A percentile compares a stretch with the other conserved stretches of the same genome.
Conservation (phyloP, 192 early-diverging fungal species). For the Backusella liffmaniae region DNA sequence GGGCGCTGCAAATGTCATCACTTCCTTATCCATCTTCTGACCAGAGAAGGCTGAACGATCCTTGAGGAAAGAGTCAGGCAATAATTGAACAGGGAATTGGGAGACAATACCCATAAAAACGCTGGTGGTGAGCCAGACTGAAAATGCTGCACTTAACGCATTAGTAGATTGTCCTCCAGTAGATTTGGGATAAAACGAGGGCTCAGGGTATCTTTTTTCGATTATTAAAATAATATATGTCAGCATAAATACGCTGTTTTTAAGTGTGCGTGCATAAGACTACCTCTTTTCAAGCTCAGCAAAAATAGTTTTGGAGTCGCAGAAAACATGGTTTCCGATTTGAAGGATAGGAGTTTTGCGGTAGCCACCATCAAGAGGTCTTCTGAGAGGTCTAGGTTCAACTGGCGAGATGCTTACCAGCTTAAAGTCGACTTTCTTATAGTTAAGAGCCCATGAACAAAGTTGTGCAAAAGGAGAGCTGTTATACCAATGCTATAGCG, state of each 20-base stretch:
- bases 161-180: background rate
- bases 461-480: slow-evolving; percentile 29
- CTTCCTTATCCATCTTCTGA: background rate
- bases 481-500: slow-evolving; percentile 24
- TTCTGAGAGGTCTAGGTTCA: slow-evolving; percentile 19
- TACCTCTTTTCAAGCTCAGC: slow-evolving; percentile 24
- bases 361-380: slow-evolving; percentile 32
- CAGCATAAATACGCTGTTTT: background rate
- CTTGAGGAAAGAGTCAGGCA: slow-evolving; percentile 10
- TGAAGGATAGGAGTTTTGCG: slow-evolving; percentile 36
- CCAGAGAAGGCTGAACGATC: slow-evolving; percentile 17
- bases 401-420: slow-evolving; percentile 15
- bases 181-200: slow-evolving; percentile 18
- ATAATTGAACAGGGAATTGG: slow-evolving; percentile 5
- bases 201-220: slow-evolving; percentile 15
- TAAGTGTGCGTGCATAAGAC: background rate
- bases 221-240: background rate
- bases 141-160: background rate
- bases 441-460: slow-evolving; percentile 23
- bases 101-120: slow-evolving; percentile 13
- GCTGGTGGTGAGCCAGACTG: slow-evolving; percentile 3
- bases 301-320: slow-evolving; percentile 28
- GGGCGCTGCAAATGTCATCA: background rate
- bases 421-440: slow-evolving; percentile 31
- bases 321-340: slow-evolving; percentile 29